Base-by-base conservation (phyloP, 2,329 filamentous ascomycete species). In the Pestalotiopsis sp. region DNA sequence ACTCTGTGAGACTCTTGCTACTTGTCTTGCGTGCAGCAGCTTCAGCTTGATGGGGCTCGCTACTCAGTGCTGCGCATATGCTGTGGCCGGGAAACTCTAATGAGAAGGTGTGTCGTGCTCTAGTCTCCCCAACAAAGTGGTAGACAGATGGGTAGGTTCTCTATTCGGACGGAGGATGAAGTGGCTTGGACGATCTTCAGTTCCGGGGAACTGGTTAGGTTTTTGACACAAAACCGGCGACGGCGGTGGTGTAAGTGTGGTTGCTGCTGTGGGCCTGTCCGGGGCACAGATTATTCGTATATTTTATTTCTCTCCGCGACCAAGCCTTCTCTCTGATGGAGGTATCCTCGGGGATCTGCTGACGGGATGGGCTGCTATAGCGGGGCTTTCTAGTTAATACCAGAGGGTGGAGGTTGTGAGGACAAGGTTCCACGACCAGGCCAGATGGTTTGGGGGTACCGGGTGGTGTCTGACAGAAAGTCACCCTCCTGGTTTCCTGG, bases 331-430 rank as follows among this genome's bases (percentile, higher is more conserved):
- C 31, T 49, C 36, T n/a, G 31, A 25, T 13, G 52, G 36, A 61
- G 38, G 73, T 71, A 70, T 71, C 71, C 70, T 71, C 65, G 71
- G 74, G 71, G 74, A 76, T 76, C 75, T 77, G 75, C 74, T 78
- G 75, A 78, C 74, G 72, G 76, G 75, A 75, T 74, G 69, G 45
- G 71, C 74, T 72, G 70, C 71, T 74, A 73, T 75, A 71, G 76
- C 73, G 75, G 76, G 76, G 75, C 74, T 71, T 71, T 65, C 31
- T 52, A 38, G 56, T 41, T 13, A 14, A 61, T 59, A 67, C 52
- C 65, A 31, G 58, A 31, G 65, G 58, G 65, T 59, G 65, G 65
- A 61, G 56, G 52, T 61, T 38, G 64, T 66, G 45, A 67, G 52
- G 56, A 67, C 65, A 59, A 67, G 65, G 65, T 67, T 59, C 65